Evolutionary conservation across 2,329 filamentous ascomycete species (phyloP).

Genomic region (Phialophora chinensis): DNA sequence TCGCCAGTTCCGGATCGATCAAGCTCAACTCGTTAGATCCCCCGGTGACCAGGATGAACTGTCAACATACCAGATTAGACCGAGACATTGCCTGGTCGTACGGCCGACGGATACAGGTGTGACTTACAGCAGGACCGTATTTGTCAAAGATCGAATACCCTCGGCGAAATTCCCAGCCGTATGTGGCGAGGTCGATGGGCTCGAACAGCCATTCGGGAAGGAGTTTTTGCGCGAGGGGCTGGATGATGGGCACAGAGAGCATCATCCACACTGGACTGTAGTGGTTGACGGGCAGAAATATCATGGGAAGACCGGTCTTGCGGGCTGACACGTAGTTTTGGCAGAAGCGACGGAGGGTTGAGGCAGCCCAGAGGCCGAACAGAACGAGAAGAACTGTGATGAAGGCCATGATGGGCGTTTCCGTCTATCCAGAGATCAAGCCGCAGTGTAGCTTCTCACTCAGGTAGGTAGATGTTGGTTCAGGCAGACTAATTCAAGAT

Average conservation of each 20-base stretch:
- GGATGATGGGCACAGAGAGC: slow-evolving; percentile 38
- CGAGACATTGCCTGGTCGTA: neutral
- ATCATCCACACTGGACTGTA: slow-evolving; percentile 43
- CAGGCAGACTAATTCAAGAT: neutral
- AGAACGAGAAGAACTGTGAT: slow-evolving; percentile 9
- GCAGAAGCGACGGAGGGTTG: slow-evolving; percentile 25
- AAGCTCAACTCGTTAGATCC: slow-evolving; percentile 38
- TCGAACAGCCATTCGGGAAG: slow-evolving; percentile 41
- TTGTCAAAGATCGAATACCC: slow-evolving; percentile 41
- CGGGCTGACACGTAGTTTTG: slow-evolving; percentile 41
- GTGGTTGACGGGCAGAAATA: slow-evolving; percentile 38
- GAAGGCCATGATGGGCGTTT: slow-evolving; percentile 20
- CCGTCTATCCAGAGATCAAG: neutral
- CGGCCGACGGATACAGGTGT: neutral
- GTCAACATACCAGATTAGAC: neutral
- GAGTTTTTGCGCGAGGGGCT: slow-evolving; percentile 37
- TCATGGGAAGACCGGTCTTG: slow-evolving; percentile 41
- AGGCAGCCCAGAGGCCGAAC: slow-evolving; percentile 18
- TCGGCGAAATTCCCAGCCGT: slow-evolving; percentile 46
- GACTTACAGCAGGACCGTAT: slow-evolving; percentile 37
- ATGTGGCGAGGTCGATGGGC: slow-evolving; percentile 40
- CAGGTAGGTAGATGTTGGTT: neutral
- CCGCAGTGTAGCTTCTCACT: neutral
- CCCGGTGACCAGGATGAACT: slow-evolving; percentile 45
- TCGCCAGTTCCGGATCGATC: slow-evolving; percentile 44